Evolutionary conservation across 306 rosid genomes (phyloP).

Genomic region (Begonia loranthoides): DNA sequence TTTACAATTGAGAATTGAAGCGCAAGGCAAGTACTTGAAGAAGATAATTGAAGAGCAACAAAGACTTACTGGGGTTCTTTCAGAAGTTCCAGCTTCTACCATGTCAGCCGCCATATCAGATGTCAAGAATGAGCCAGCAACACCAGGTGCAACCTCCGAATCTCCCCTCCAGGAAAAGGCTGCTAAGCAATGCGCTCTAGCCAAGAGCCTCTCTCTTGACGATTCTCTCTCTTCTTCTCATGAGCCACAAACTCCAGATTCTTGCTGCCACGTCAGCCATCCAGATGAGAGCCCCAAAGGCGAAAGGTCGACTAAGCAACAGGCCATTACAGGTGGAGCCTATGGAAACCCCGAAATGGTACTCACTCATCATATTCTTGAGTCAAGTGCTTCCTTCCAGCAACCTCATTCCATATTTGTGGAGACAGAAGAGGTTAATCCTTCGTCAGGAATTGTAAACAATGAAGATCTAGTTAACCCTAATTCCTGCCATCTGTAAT

Average conservation of each 20-base stretch:
- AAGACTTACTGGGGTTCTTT: constrained; percentile 66
- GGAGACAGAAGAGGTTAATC: constrained; percentile 42
- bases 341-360: constrained; percentile 44
- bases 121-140: constrained; percentile 77
- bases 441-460: constrained; percentile 30
- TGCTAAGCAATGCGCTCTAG: constrained; percentile 47
- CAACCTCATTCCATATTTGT: constrained; percentile 31
- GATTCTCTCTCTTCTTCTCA: constrained; percentile 76
- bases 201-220: constrained; percentile 61
- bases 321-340: constrained; percentile 26
- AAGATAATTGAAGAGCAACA: constrained; percentile 98
- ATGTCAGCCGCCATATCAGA: constrained; percentile 32
- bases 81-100: constrained; percentile 39
- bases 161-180: constrained; percentile 49
- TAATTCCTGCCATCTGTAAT: not conserved
- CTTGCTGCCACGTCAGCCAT: constrained; percentile 50
- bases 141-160: constrained; percentile 77
- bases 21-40: constrained; percentile 93
- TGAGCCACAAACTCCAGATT: constrained; percentile 88
- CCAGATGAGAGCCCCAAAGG: constrained; percentile 44
- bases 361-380: constrained; percentile 76
- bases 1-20: constrained; percentile 86
- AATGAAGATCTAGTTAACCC: constrained; percentile 26
- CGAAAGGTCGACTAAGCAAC: constrained; percentile 38
- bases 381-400: constrained; percentile 72